Conservation (phyloP, 2,329 filamentous ascomycete species). For the Colletotrichum higginsianum region DNA sequence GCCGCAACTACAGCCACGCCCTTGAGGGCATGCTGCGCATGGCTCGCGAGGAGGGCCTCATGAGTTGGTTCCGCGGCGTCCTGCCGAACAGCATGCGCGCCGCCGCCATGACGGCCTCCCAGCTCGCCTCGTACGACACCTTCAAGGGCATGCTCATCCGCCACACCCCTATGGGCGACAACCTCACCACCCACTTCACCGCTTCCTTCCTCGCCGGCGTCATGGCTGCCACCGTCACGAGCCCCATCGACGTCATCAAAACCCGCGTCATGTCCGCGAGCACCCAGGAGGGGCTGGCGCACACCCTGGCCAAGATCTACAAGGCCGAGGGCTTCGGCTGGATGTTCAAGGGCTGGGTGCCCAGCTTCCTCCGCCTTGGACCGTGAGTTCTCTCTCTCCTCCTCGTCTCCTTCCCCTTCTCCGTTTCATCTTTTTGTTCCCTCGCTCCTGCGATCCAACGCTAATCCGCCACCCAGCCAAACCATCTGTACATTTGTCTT, state of each 20-base stretch:
- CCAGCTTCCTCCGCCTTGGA: constrained; percentile 77
- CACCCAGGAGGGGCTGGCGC: constrained; percentile 66
- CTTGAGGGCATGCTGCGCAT: constrained; percentile 89
- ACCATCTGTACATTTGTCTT: constrained; percentile 91
- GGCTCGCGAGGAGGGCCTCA: constrained; percentile 85
- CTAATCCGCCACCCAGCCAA: constrained; percentile 65
- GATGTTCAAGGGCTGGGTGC: constrained; percentile 94
- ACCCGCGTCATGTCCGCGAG: constrained; percentile 85
- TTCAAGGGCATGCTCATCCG: constrained; percentile 81
- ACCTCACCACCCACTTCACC: constrained; percentile 82
- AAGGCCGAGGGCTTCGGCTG: constrained; percentile 80
- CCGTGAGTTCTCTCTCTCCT: constrained; percentile 62
- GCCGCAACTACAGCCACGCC: constrained; percentile 91
- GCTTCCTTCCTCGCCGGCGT: constrained; percentile 85
- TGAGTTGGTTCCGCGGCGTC: constrained; percentile 85
- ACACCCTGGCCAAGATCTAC: constrained; percentile 77
- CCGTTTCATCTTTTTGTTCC: neutral
- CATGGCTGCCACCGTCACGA: constrained; percentile 87
- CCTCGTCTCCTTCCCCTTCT: neutral
- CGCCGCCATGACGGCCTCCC: constrained; percentile 88
- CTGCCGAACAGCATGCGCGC: constrained; percentile 87
- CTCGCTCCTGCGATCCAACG: neutral
- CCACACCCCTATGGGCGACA: constrained; percentile 77
- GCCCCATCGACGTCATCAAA: constrained; percentile 91
- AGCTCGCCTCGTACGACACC: constrained; percentile 87